Base-by-base conservation (phyloP, 768 basidiomycete species). In the Podaxis sp. region DNA sequence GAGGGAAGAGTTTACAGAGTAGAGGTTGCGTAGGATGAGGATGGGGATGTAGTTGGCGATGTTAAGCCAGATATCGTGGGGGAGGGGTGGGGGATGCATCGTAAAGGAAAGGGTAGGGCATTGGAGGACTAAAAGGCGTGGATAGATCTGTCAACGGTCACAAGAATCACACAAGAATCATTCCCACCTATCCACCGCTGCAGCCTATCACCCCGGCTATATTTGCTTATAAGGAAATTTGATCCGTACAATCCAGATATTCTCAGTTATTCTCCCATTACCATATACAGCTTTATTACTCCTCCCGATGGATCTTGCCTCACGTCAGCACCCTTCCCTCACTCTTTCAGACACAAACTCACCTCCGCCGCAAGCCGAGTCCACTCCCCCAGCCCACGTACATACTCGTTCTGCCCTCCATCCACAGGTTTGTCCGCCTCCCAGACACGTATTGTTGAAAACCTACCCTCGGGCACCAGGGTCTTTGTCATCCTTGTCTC, bases 401-500 rank as follows among this genome's bases (percentile, higher is more conserved):
- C 72, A 71, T 93, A 94, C 67, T 91, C 90, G 68, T 94, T 92
- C 44, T 75, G 79, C 2, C 81, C 83, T 56, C 86, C 86, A 64
- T 93, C 87, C 1, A 90, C 84, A 0, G 85, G 83, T 22, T 83
- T 81, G 72, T 94, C 93, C 3, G 88, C 82, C 62, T 86, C 79
- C 92, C 92, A 94, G 24, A 94, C 70, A n/a, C 84, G 82, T 66
- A 94, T 84, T 1, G 84, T 85, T 2, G 81, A 77, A 69, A 94
- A 94, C 52, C 77, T 79, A 0, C 83, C 80, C 2, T 76, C 74
- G 3, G 88, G 82, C 6, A 75, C 68, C 60, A 90, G 72, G 33
- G 10, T 8, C 33, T 33, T 33, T 10, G 33, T 33, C 33, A 33
- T 8, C 33, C 33, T 33, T 33, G 8, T 33, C 33, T 7, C 7